phyloP scores from a whole-genome alignment of 768 basidiomycete genomes.

The Suillus tomentosus region DNA sequence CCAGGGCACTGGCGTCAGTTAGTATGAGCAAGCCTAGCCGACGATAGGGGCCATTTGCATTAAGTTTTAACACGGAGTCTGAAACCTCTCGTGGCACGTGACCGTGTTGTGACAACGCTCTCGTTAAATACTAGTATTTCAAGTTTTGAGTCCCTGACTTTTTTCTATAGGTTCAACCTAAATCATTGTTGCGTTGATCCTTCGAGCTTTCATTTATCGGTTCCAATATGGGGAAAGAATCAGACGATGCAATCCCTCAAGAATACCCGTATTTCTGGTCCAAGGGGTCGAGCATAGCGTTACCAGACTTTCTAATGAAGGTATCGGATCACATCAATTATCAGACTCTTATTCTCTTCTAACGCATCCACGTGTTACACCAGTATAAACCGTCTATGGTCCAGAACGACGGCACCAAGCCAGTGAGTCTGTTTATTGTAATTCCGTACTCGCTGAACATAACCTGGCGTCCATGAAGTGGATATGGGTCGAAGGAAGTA shows the following conservation, averaged over 20 bases:
- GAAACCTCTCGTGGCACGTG: neutral
- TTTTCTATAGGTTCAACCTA: neutral
- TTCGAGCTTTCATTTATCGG: neutral
- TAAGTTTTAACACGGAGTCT: no score
- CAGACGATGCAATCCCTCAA: constrained; percentile 44
- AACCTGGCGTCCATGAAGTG: constrained; percentile 43
- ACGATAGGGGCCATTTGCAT: no score
- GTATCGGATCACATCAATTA: constrained; percentile 30
- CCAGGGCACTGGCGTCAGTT: neutral
- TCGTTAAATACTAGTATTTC: neutral
- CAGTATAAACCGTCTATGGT: constrained; percentile 80
- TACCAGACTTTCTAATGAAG: constrained; percentile 59
- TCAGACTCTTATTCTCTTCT: constrained; percentile 5
- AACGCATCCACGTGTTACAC: neutral
- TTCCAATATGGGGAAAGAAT: constrained; percentile 1
- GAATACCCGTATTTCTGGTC: constrained; percentile 58
- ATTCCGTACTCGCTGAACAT: neutral
- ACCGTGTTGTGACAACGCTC: constrained; percentile 1
- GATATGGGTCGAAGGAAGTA: constrained; percentile 56
- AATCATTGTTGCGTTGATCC: no score
- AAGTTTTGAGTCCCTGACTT: neutral
- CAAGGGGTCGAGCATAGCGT: constrained; percentile 38
- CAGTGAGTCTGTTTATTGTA: constrained; percentile 45
- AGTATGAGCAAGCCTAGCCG: neutral
- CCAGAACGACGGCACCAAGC: constrained; percentile 74